phyloP scores from a whole-genome alignment of 495 filamentous ascomycete genomes.

The Podospora fimiseda region DNA sequence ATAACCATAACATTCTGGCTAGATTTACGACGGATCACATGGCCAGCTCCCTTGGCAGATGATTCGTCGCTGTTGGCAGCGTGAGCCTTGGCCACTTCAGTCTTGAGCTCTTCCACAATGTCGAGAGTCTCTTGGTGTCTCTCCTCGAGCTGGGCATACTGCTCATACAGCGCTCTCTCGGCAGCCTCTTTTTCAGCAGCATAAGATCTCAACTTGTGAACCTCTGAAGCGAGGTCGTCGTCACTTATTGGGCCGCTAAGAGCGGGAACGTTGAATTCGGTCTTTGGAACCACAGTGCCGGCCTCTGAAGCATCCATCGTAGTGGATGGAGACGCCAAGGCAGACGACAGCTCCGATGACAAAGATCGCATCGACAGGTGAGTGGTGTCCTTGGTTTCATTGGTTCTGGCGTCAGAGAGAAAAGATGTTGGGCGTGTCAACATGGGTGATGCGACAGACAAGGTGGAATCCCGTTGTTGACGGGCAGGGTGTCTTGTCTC shows the following conservation, averaged over 20 bases:
- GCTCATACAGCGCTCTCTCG: conserved; percentile 62
- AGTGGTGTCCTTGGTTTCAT: conserved; percentile 66
- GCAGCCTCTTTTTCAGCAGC: conserved; percentile 71
- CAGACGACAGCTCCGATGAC: conserved; percentile 92
- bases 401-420: conserved; percentile 79
- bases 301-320: conserved; percentile 52
- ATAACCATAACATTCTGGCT: conserved; percentile 86
- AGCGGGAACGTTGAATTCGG: conserved; percentile 20
- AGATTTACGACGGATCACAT: conserved; percentile 85
- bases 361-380: conserved; percentile 88
- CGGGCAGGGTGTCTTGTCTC: conserved; percentile 64
- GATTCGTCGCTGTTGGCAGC: conserved; percentile 47
- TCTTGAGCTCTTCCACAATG: conserved; percentile 83
- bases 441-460: conserved; percentile 51
- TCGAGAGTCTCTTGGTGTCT: conserved; percentile 76
- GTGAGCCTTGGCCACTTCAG: conserved; percentile 71
- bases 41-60: conserved; percentile 56
- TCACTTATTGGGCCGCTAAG: conserved; percentile 24
- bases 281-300: conserved; percentile 39
- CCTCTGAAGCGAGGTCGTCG: conserved; percentile 50
- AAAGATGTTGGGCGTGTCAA: conserved; percentile 76
- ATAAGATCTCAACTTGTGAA: conserved; percentile 62
- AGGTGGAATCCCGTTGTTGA: conserved; percentile 42
- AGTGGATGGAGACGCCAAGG: conserved; percentile 71
- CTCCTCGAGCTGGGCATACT: conserved; percentile 72